These are phyloP conservation scores for Xylaria intraflava DNA, from an alignment of 495 filamentous ascomycete species.

Conservation along the genomic window DNA sequence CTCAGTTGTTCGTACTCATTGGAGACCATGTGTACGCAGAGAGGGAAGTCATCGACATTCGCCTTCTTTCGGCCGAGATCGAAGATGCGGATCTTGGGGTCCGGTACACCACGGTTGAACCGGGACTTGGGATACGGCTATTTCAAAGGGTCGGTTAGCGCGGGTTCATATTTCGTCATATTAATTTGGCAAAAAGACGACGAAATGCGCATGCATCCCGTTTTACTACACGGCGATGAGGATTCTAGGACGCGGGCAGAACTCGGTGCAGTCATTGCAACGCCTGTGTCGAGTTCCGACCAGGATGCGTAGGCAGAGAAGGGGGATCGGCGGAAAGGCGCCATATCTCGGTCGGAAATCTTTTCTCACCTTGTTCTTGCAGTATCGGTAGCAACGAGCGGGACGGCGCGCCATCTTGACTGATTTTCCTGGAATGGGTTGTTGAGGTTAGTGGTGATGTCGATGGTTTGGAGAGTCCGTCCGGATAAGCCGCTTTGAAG, in stretches of 20 bases:
- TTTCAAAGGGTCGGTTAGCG: constrained; percentile 25
- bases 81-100: constrained; percentile 99
- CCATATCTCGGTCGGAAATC: not conserved
- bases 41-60: constrained; percentile 95
- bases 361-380: constrained; percentile 95
- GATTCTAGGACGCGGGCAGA: not conserved
- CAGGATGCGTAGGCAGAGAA: not conserved
- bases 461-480: constrained; percentile 21
- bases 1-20: constrained; percentile 99
- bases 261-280: not conserved
- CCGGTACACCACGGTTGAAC: constrained; percentile 99
- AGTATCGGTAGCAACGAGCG: constrained; percentile 99
- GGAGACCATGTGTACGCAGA: constrained; percentile 96
- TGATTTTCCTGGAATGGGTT: constrained; percentile 49
- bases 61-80: constrained; percentile 99
- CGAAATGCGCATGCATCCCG: not conserved
- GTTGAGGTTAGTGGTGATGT: constrained; percentile 33
- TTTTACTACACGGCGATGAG: not conserved
- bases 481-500: constrained; percentile 21
- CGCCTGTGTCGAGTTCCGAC: not conserved
- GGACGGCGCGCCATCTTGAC: constrained; percentile 96
- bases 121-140: constrained; percentile 98
- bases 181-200: not conserved
- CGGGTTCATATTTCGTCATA: not conserved
- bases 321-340: not conserved